Evolutionary conservation across 2,329 filamentous ascomycete species (phyloP).

Genomic region (Diplocarpon mali): DNA sequence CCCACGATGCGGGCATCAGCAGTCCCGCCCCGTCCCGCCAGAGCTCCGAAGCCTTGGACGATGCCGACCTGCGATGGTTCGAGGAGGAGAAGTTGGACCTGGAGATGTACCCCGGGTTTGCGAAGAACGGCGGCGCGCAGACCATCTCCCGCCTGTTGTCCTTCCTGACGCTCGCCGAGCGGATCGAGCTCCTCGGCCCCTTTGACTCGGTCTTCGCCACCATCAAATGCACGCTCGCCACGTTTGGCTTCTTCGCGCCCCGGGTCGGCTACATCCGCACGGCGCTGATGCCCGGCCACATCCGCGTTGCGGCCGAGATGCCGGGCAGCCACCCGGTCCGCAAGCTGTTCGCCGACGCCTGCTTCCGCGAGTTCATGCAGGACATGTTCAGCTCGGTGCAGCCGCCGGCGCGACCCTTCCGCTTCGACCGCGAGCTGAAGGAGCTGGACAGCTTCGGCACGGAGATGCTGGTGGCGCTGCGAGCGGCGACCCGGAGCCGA

Average conservation of each 20-base stretch:
- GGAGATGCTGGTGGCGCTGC: constrained; percentile 7
- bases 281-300: constrained; percentile 2
- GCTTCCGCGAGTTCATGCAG: not conserved
- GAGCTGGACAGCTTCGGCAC: constrained; percentile 9
- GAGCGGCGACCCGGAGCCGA: not conserved
- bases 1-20: not conserved
- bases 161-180: constrained; percentile 8
- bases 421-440: constrained; percentile 5
- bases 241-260: not conserved
- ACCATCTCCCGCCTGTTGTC: constrained; percentile 5
- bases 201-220: constrained; percentile 2
- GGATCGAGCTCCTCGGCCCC: constrained; percentile 5
- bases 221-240: not conserved
- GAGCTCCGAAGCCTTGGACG: not conserved
- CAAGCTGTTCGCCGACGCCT: constrained; percentile 6
- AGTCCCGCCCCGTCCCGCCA: not conserved
- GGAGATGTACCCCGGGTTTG: not conserved
- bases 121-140: not conserved
- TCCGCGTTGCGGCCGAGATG: constrained; percentile 5
- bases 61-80: not conserved
- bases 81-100: not conserved
- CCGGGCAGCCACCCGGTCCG: constrained; percentile 3
- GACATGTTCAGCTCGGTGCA: not conserved
- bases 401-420: not conserved
- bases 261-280: not conserved